phyloP scores from a whole-genome alignment of 1,139 yeast species.

The Protomyces pachydermus region DNA sequence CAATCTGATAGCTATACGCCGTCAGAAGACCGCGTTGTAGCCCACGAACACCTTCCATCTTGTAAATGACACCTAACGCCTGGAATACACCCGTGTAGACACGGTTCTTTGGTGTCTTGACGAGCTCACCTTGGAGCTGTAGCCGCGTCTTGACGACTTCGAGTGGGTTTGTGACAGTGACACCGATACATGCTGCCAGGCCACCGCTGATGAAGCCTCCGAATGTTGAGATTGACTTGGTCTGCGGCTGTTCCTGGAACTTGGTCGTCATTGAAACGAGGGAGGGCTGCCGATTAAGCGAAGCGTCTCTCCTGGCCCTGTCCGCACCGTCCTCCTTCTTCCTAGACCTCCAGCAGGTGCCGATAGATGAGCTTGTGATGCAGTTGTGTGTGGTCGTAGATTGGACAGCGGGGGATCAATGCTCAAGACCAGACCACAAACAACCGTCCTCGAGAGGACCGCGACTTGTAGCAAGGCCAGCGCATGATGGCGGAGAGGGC shows the following conservation, averaged over 20 bases:
- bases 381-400: no score
- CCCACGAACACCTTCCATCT: conserved; percentile 80
- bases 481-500: not conserved
- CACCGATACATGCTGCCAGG: conserved; percentile 95
- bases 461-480: not conserved
- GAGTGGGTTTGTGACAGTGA: conserved; percentile 91
- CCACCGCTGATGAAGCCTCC: conserved; percentile 95
- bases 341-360: not conserved
- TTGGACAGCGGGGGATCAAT: no score
- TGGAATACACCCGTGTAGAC: conserved; percentile 79
- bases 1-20: conserved; percentile 82
- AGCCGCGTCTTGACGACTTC: conserved; percentile 79
- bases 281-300: no score
- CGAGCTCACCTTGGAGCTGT: conserved; percentile 92
- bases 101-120: conserved; percentile 49
- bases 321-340: no score
- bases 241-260: conserved; percentile 15
- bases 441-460: not conserved
- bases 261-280: conserved; percentile 15
- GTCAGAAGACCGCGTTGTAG: conserved; percentile 80
- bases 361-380: no score
- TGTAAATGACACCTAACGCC: conserved; percentile 68
- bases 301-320: no score
- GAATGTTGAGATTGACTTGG: conserved; percentile 42
- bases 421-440: no score